Conservation (phyloP, 2,329 filamentous ascomycete genomes). For the Berkeleyomyces basicola region DNA sequence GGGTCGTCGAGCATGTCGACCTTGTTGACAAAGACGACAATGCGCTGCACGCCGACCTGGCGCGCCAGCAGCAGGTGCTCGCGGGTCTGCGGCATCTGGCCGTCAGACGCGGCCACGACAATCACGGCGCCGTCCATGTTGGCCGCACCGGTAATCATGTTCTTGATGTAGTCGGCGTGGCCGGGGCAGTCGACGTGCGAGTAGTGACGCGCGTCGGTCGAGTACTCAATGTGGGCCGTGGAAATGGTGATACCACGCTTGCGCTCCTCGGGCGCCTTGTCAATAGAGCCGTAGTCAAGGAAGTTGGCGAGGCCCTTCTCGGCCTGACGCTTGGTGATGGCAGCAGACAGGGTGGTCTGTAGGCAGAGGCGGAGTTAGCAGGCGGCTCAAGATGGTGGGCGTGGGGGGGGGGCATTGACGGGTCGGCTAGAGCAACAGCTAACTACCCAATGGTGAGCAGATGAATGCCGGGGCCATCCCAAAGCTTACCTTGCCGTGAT, state of each 20-base stretch:
- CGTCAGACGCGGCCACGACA: slow-evolving; percentile 93
- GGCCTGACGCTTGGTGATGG: slow-evolving; percentile 95
- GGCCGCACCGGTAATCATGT: slow-evolving; percentile 99
- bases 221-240: slow-evolving; percentile 95
- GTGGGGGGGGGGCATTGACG: background rate
- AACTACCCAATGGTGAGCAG: background rate
- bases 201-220: slow-evolving; percentile 88
- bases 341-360: slow-evolving; percentile 91
- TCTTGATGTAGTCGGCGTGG: slow-evolving; percentile 99
- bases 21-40: slow-evolving; percentile 99
- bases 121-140: slow-evolving; percentile 99
- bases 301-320: slow-evolving; percentile 88
- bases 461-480: too few relatives aligned
- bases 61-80: slow-evolving; percentile 96
- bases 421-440: background rate
- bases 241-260: slow-evolving; percentile 99
- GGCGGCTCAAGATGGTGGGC: background rate
- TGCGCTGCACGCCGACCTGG: slow-evolving; percentile 94
- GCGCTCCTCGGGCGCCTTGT: slow-evolving; percentile 97
- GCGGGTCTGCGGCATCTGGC: slow-evolving; percentile 98
- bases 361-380: background rate
- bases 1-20: slow-evolving; percentile 92
- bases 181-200: slow-evolving; percentile 99
- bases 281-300: slow-evolving; percentile 93
- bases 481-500: slow-evolving; percentile 80